These are phyloP conservation scores for Pneumocystis wakefieldiae DNA, from an alignment of 1,139 yeast species.

Conservation along the genomic window DNA sequence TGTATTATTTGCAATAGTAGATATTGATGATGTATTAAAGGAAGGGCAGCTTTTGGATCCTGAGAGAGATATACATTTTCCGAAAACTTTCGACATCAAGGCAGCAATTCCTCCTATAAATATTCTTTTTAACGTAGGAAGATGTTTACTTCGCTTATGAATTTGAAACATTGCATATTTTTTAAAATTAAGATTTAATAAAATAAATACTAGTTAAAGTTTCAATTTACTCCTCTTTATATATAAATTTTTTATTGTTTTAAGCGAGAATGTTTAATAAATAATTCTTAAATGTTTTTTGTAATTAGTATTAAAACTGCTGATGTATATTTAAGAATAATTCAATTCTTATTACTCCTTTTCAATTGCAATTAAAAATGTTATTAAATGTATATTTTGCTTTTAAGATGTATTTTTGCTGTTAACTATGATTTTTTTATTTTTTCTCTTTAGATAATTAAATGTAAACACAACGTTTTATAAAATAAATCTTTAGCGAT, in stretches of 20 bases:
- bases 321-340: neutral
- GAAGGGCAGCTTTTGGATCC: conserved; percentile 1
- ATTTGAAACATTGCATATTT: conserved; percentile 1
- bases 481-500: neutral
- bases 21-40: conserved; percentile 1
- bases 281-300: neutral
- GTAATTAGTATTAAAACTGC: neutral
- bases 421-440: neutral
- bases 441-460: neutral
- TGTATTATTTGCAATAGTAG: neutral
- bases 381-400: neutral
- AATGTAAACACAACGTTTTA: neutral
- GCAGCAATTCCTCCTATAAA: neutral
- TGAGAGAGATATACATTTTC: neutral
- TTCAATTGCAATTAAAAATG: neutral
- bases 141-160: neutral
- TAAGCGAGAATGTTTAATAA: neutral
- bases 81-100: neutral
- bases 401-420: neutral
- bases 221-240: neutral
- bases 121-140: neutral
- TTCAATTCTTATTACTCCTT: neutral
- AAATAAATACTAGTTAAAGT: neutral
- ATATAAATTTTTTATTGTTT: neutral
- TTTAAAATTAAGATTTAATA: neutral